phyloP scores from a whole-genome alignment of 2,329 filamentous ascomycete genomes.

The Cercospora sesami region DNA sequence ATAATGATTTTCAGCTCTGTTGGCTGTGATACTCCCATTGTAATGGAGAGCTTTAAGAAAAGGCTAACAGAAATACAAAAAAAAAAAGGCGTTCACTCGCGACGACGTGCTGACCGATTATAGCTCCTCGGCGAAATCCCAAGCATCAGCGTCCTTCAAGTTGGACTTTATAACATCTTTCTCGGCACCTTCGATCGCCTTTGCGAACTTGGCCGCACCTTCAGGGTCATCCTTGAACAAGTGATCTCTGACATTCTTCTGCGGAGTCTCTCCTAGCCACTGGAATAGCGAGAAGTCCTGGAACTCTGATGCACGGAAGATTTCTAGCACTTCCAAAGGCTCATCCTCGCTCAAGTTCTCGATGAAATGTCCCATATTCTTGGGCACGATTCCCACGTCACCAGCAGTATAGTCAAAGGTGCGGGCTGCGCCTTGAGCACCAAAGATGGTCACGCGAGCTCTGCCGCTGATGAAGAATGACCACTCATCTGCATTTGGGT shows the following conservation, averaged over 20 bases:
- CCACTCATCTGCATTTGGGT: slow-evolving; percentile 77
- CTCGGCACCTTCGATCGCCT: slow-evolving; percentile 61
- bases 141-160: slow-evolving; percentile 12
- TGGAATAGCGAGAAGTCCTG: slow-evolving; percentile 72
- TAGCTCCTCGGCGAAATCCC: slow-evolving; percentile 8
- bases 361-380: slow-evolving; percentile 77
- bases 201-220: slow-evolving; percentile 62
- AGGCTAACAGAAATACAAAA: not conserved
- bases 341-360: slow-evolving; percentile 76
- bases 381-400: slow-evolving; percentile 74
- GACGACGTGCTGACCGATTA: not conserved
- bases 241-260: slow-evolving; percentile 58
- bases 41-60: not conserved
- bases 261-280: slow-evolving; percentile 72
- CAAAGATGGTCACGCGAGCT: slow-evolving; percentile 73
- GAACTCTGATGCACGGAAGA: slow-evolving; percentile 66
- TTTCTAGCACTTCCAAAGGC: slow-evolving; percentile 72
- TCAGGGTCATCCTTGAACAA: slow-evolving; percentile 63
- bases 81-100: not conserved
- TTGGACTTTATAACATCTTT: slow-evolving; percentile 50
- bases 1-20: not conserved
- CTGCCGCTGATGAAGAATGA: slow-evolving; percentile 73
- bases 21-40: not conserved
- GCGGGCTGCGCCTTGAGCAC: slow-evolving; percentile 64
- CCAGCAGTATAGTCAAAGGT: slow-evolving; percentile 76